Evolutionary conservation across 208 protist genomes (phyloP).

Genomic region (Strigomonas culicis): DNA sequence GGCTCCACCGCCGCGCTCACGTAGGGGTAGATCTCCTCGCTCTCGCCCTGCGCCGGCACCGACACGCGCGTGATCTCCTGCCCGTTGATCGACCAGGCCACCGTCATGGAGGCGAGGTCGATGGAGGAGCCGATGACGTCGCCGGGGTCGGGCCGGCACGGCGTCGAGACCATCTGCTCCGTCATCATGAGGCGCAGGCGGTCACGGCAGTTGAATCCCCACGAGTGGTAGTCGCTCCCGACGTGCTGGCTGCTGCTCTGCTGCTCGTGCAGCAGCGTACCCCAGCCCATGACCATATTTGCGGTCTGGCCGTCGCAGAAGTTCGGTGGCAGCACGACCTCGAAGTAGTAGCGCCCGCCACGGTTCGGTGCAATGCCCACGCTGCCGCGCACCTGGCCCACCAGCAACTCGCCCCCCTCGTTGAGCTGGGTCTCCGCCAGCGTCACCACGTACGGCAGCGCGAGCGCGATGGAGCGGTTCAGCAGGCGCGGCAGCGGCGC

Average conservation of each 20-base stretch:
- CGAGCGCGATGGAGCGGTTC: constrained; percentile 25
- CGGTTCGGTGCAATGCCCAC: constrained; percentile 53
- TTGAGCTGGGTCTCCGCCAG: constrained; percentile 69
- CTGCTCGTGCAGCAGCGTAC: constrained; percentile 84
- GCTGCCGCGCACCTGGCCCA: constrained; percentile 84
- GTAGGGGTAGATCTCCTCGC: constrained; percentile 85
- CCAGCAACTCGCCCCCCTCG: constrained; percentile 67
- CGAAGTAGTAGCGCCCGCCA: constrained; percentile 75
- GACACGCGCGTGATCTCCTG: constrained; percentile 73
- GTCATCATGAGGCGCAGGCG: constrained; percentile 61
- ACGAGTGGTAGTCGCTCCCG: constrained; percentile 83
- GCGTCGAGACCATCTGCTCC: constrained; percentile 59
- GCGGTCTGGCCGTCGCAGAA: constrained; percentile 36
- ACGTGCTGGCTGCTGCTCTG: constrained; percentile 77
- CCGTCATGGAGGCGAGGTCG: constrained; percentile 78
- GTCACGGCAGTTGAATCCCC: constrained; percentile 88
- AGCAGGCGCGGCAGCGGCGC: constrained; percentile 51
- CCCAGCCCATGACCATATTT: constrained; percentile 81
- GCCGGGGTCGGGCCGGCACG: constrained; percentile 34
- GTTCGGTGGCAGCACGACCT: constrained; percentile 66
- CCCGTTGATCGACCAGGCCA: constrained; percentile 88
- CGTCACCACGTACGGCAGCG: constrained; percentile 66
- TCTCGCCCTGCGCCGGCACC: constrained; percentile 61
- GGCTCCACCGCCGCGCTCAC: constrained; percentile 74
- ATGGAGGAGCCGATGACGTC: constrained; percentile 83